These are phyloP conservation scores for Musa itinerans DNA, from an alignment of 176 grass and related monocot genomes.

Conservation along the genomic window DNA sequence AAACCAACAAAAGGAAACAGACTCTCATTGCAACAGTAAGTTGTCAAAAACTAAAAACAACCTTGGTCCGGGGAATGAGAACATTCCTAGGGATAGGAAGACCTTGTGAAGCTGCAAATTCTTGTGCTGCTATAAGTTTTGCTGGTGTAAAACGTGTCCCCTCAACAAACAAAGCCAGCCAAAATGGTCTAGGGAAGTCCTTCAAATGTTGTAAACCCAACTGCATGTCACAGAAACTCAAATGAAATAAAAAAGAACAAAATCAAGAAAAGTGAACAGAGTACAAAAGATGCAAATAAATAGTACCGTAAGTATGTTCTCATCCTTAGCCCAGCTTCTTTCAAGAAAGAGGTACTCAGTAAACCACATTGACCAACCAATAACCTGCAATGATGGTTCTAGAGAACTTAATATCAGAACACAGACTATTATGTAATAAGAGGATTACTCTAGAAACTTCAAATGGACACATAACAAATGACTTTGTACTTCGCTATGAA, in stretches of 20 bases:
- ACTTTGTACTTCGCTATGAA: too few relatives aligned
- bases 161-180: constrained; percentile 91
- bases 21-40: background rate
- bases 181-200: constrained; percentile 85
- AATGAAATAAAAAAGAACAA: background rate
- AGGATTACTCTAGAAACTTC: too few relatives aligned
- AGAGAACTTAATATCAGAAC: too few relatives aligned
- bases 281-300: background rate
- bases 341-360: constrained; percentile 83
- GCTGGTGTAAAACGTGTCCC: constrained; percentile 74
- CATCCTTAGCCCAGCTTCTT: constrained; percentile 86
- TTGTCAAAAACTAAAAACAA: constrained; percentile 13
- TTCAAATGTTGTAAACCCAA: constrained; percentile 66
- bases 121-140: constrained; percentile 78
- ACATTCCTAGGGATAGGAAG: constrained; percentile 68
- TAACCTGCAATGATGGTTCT: constrained; percentile 35
- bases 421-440: too few relatives aligned
- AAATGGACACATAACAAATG: too few relatives aligned
- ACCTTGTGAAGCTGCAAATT: constrained; percentile 72
- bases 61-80: constrained; percentile 95
- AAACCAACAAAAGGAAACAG: background rate
- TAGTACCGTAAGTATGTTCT: constrained; percentile 61
- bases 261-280: background rate
- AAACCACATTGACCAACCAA: constrained; percentile 93
- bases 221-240: constrained; percentile 27